phyloP scores from a whole-genome alignment of 2,329 filamentous ascomycete genomes.

The Pseudocercospora ulei region DNA sequence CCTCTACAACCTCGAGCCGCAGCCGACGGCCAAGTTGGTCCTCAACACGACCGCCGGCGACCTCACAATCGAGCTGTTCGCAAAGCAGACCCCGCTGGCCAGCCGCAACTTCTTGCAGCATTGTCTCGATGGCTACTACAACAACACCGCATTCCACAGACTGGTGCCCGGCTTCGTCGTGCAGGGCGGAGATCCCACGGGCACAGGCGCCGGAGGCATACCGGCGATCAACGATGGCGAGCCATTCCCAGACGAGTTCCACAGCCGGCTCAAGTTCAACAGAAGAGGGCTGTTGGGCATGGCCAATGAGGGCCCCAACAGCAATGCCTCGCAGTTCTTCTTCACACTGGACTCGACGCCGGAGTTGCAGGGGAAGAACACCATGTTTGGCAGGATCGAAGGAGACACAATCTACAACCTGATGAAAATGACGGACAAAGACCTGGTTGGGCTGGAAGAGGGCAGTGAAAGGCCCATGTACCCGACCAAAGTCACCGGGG shows the following conservation, averaged over 20 bases:
- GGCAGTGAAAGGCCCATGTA: constrained; percentile 76
- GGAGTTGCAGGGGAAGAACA: constrained; percentile 82
- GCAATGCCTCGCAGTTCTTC: constrained; percentile 96
- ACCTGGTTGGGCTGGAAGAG: constrained; percentile 54
- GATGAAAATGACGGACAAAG: constrained; percentile 82
- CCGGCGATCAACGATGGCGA: constrained; percentile 83
- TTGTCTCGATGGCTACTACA: constrained; percentile 91
- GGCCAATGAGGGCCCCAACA: constrained; percentile 77
- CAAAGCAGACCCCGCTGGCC: constrained; percentile 82
- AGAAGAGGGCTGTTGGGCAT: constrained; percentile 84
- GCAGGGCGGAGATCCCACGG: constrained; percentile 89
- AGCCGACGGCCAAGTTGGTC: constrained; percentile 83
- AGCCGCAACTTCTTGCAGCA: constrained; percentile 94
- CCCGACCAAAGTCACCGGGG: constrained; percentile 63
- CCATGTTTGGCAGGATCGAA: constrained; percentile 81
- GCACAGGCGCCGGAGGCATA: constrained; percentile 82
- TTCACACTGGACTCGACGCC: constrained; percentile 75
- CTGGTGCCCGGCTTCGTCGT: constrained; percentile 85
- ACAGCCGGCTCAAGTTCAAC: constrained; percentile 86
- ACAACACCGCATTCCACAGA: constrained; percentile 86
- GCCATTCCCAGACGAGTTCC: constrained; percentile 79
- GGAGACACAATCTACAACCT: constrained; percentile 95
- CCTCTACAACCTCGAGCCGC: constrained; percentile 88
- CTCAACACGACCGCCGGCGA: constrained; percentile 85
- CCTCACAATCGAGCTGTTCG: constrained; percentile 84